These are phyloP conservation scores for Ananas comosus DNA, from an alignment of 176 grass and related monocot species.

Conservation along the genomic window DNA sequence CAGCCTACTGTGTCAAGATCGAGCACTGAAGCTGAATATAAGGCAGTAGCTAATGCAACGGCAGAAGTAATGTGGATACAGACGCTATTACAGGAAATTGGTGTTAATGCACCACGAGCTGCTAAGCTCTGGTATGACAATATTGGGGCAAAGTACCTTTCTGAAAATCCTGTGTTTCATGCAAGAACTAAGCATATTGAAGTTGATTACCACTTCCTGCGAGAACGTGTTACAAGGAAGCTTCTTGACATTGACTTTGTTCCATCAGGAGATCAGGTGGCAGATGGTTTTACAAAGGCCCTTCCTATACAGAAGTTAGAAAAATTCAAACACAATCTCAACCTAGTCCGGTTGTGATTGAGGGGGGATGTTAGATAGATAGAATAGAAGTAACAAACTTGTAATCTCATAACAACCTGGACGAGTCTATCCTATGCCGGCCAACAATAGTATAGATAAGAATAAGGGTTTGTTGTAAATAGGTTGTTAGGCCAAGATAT, in stretches of 20 bases:
- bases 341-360: background rate
- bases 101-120: background rate
- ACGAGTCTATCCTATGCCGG: too few species aligned
- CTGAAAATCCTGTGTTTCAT: conserved; percentile 7
- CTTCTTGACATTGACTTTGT: background rate
- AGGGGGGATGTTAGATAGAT: too few species aligned
- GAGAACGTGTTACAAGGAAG: background rate
- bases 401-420: too few species aligned
- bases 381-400: too few species aligned
- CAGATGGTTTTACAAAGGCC: background rate
- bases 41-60: background rate
- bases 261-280: background rate
- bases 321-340: too few species aligned
- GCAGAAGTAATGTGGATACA: conserved; percentile 7
- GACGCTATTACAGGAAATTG: background rate
- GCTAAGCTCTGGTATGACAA: conserved; percentile 17
- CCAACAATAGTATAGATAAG: too few species aligned
- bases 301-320: too few species aligned
- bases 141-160: background rate
- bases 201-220: conserved; percentile 13
- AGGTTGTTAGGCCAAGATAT: too few species aligned
- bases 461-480: too few species aligned
- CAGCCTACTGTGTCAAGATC: conserved; percentile 2
- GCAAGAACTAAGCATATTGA: conserved; percentile 14
- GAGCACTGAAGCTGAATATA: conserved; percentile 15